phyloP scores from a whole-genome alignment of 495 filamentous ascomycete genomes.

The Aspergillus egyptiacus region DNA sequence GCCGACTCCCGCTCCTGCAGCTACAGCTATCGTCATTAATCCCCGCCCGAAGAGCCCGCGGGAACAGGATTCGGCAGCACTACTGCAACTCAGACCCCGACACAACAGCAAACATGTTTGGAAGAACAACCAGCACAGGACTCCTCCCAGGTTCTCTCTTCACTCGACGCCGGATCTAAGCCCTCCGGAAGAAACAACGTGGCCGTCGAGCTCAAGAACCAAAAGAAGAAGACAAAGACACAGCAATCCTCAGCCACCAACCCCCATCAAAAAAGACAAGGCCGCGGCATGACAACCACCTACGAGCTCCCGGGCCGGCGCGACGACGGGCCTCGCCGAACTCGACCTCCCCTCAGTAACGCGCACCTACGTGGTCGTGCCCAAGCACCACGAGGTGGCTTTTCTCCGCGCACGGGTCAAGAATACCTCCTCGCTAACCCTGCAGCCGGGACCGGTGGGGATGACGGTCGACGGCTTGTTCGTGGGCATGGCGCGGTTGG shows the following conservation, averaged over 20 bases:
- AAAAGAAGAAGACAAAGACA: slow-evolving; percentile 3
- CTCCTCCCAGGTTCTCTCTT: no score
- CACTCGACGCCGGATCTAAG: no score
- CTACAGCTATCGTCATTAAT: no score
- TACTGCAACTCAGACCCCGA: slow-evolving; percentile 44
- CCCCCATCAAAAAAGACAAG: slow-evolving; percentile 29
- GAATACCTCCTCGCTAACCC: slow-evolving; percentile 52
- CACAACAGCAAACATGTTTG: slow-evolving; percentile 25
- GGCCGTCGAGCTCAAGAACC: background rate
- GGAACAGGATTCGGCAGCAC: no score
- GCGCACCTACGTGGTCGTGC: slow-evolving; percentile 50
- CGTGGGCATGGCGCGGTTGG: slow-evolving; percentile 54
- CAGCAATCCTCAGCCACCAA: slow-evolving; percentile 17
- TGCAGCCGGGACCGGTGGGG: slow-evolving; percentile 55
- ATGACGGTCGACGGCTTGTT: slow-evolving; percentile 66
- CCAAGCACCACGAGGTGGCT: slow-evolving; percentile 59
- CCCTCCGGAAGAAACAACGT: background rate
- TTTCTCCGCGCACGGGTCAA: slow-evolving; percentile 60
- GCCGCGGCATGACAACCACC: slow-evolving; percentile 54
- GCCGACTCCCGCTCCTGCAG: no score
- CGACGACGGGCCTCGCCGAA: slow-evolving; percentile 41
- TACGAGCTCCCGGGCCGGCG: slow-evolving; percentile 54
- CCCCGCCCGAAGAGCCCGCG: no score
- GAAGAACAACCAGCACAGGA: no score
- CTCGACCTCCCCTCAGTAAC: slow-evolving; percentile 30